These are phyloP conservation scores for Venturia oleaginea DNA, from an alignment of 2,329 filamentous ascomycete species.

Conservation along the genomic window DNA sequence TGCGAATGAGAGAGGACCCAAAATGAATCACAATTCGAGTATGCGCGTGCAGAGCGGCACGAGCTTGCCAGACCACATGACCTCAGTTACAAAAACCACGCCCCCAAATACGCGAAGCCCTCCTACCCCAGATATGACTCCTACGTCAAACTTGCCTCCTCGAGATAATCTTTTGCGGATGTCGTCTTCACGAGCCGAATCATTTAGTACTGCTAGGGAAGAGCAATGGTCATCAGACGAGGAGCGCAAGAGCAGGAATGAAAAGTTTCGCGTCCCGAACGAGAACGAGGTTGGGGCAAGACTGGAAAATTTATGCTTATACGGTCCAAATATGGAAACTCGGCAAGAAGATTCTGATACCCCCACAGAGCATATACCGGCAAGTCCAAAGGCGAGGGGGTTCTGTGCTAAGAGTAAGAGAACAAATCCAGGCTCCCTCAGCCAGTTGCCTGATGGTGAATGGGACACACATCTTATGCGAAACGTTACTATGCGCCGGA, in stretches of 20 bases:
- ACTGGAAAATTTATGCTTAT: neutral
- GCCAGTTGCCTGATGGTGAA: slow-evolving; percentile 24
- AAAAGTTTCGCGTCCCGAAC: neutral
- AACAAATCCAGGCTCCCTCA: slow-evolving; percentile 12
- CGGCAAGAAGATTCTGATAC: neutral
- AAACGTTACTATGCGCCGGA: slow-evolving; percentile 31
- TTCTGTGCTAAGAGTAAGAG: neutral
- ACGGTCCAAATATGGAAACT: neutral
- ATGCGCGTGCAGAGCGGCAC: neutral
- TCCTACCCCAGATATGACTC: slow-evolving; percentile 28
- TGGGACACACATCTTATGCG: slow-evolving; percentile 33
- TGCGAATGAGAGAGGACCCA: neutral
- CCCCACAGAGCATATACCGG: neutral
- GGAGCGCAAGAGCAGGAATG: neutral
- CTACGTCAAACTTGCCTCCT: slow-evolving; percentile 13
- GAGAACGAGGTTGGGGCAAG: neutral
- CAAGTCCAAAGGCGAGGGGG: neutral
- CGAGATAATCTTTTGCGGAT: neutral
- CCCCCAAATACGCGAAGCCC: slow-evolving; percentile 18
- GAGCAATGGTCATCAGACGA: slow-evolving; percentile 28
- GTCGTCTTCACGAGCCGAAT: slow-evolving; percentile 36
- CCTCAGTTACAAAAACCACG: neutral
- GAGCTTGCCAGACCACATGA: neutral
- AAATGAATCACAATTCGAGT: neutral
- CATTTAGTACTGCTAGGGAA: slow-evolving; percentile 38